Evolutionary conservation across 2,329 filamentous ascomycete genomes (phyloP).

Genomic region (Trichoderma koningii): DNA sequence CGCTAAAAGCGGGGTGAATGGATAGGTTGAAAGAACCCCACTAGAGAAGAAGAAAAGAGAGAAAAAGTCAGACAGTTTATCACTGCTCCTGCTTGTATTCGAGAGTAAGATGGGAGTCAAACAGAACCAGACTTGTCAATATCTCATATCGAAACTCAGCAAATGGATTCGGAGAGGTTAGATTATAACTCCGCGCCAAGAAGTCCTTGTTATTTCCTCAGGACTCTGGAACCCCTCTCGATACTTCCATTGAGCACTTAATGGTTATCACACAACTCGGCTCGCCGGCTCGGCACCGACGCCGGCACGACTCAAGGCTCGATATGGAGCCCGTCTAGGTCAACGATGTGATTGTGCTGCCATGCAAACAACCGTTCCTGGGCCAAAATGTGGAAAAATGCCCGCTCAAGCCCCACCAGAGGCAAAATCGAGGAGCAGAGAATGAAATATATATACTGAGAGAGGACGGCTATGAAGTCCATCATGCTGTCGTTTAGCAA

Average conservation of each 20-base stretch:
- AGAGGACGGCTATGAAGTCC: neutral
- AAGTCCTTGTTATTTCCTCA: no score
- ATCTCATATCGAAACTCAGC: no score
- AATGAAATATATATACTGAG: slow-evolving; percentile 7
- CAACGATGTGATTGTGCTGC: neutral
- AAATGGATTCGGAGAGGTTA: no score
- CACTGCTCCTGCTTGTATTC: neutral
- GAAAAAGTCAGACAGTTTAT: neutral
- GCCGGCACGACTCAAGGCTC: slow-evolving; percentile 1
- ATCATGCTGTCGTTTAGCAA: neutral
- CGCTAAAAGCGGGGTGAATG: slow-evolving; percentile 10
- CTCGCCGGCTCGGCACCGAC: slow-evolving; percentile 19
- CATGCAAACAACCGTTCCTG: neutral
- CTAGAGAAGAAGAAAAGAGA: neutral
- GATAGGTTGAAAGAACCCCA: neutral
- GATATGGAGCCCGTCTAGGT: slow-evolving; percentile 1
- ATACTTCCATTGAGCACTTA: neutral
- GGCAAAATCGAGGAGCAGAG: neutral
- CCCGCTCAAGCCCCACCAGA: neutral
- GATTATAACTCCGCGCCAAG: no score
- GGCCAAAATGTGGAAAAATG: neutral
- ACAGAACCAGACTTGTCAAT: no score
- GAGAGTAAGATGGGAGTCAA: no score
- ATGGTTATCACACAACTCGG: neutral
- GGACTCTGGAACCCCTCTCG: neutral